These are phyloP conservation scores for Musa troglodytarum DNA, from an alignment of 176 grass and related monocot species.

Conservation along the genomic window DNA sequence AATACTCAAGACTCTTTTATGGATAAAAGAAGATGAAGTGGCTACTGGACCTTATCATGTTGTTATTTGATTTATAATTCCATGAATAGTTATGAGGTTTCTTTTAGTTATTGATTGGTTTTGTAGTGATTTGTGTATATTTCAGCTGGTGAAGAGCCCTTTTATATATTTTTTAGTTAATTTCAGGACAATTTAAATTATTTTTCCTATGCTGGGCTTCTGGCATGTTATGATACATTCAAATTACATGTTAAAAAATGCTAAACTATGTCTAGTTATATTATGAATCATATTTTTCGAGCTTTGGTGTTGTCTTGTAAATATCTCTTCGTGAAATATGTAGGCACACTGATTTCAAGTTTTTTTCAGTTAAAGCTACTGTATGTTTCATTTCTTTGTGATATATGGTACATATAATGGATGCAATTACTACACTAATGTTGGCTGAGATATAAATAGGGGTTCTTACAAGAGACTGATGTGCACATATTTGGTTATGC, in stretches of 20 bases:
- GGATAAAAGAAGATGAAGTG: too few species aligned
- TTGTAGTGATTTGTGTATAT: neutral
- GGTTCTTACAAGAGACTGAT: conserved; percentile 67
- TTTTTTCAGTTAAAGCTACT: too few species aligned
- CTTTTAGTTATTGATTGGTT: neutral
- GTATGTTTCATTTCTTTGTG: neutral
- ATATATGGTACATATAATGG: neutral
- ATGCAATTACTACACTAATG: conserved; percentile 2
- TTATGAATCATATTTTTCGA: neutral
- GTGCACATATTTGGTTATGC: conserved; percentile 96
- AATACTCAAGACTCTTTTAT: too few species aligned
- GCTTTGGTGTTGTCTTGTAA: neutral
- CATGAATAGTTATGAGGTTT: neutral
- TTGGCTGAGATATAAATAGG: conserved; percentile 31
- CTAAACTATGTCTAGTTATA: too few species aligned
- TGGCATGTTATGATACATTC: too few species aligned
- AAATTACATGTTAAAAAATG: too few species aligned
- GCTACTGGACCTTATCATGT: too few species aligned
- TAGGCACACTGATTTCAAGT: neutral
- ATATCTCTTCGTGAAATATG: neutral
- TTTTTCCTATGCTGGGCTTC: neutral
- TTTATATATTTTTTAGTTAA: neutral
- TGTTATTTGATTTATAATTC: too few species aligned
- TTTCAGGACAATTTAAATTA: neutral
- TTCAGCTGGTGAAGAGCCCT: neutral